These are phyloP conservation scores for Trichoderma citrinoviride DNA, from an alignment of 2,329 filamentous ascomycete genomes.

Conservation along the genomic window DNA sequence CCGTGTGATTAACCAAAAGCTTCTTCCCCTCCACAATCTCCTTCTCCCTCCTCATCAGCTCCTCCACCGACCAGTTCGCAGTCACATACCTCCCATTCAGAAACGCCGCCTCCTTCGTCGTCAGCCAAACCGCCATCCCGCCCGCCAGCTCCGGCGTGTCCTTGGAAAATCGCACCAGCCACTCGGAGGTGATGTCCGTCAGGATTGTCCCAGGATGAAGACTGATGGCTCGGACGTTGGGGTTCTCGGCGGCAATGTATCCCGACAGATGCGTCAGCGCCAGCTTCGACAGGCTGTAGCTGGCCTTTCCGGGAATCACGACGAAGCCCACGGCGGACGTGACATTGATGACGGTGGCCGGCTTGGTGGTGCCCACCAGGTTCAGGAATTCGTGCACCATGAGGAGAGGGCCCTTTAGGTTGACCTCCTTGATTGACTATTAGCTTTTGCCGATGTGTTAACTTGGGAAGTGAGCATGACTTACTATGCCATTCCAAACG, in stretches of 20 bases:
- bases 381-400: conserved; percentile 4
- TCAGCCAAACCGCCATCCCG: conserved; percentile 9
- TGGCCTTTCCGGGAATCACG: not conserved
- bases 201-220: conserved; percentile 10
- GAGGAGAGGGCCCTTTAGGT: conserved; percentile 11
- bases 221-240: conserved; percentile 6
- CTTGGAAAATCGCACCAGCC: not conserved
- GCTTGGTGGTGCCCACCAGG: not conserved
- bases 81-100: conserved; percentile 1
- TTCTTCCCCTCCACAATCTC: conserved; percentile 6
- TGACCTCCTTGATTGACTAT: not conserved
- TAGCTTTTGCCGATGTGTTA: not conserved
- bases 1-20: not conserved
- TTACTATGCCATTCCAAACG: not conserved
- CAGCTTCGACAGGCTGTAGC: conserved; percentile 11
- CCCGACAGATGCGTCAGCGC: conserved; percentile 2
- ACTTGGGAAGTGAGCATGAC: not conserved
- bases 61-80: conserved; percentile 19
- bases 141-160: conserved; percentile 8
- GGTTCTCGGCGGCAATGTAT: not conserved
- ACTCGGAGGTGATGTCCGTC: not conserved
- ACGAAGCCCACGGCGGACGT: conserved; percentile 1
- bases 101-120: conserved; percentile 5
- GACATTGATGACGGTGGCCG: conserved; percentile 9
- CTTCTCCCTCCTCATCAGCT: not conserved